Percentiles rank a stretch among this genome's conserved stretches.
phyloP scores from a whole-genome alignment of 371 early-diverging fungal genomes.

The Rhizopus delemar region DNA sequence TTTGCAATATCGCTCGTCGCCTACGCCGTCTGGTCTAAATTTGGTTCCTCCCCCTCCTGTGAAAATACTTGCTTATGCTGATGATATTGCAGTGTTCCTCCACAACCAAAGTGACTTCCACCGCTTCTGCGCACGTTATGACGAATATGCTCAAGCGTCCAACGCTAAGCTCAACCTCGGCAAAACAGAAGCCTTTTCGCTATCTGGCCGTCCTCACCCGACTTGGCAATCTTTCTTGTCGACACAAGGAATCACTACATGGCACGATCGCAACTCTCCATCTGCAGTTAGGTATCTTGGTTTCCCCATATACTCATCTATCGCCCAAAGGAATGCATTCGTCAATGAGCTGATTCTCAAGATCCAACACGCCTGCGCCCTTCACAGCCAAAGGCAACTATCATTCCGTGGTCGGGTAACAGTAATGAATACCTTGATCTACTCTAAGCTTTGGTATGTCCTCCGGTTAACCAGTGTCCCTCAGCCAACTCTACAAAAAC shows the following conservation, averaged over 20 bases:
- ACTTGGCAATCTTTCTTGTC: constrained; percentile 1
- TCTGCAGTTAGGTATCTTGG: constrained; percentile 17
- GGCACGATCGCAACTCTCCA: constrained; percentile 2
- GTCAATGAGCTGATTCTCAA: neutral
- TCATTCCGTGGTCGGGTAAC: constrained; percentile 22
- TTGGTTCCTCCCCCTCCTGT: constrained; percentile 5
- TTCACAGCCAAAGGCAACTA: constrained; percentile 12
- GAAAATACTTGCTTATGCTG: constrained; percentile 13
- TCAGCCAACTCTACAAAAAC: no score
- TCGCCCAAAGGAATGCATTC: constrained; percentile 1
- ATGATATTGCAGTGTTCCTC: constrained; percentile 10
- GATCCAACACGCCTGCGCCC: neutral
- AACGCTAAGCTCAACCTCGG: constrained; percentile 13
- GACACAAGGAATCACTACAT: neutral
- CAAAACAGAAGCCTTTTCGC: constrained; percentile 15
- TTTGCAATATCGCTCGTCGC: neutral
- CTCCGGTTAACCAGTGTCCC: constrained; percentile 6
- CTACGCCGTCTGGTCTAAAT: neutral
- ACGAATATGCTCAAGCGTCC: constrained; percentile 3
- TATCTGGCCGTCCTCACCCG: neutral
- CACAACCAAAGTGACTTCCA: neutral
- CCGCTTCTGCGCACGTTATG: neutral
- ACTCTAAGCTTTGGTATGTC: constrained; percentile 20
- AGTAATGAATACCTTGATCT: constrained; percentile 17
- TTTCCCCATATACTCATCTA: constrained; percentile 6